Conservation (phyloP, 73 alveolate genomes). For the Tetrahymena malaccensis region DNA sequence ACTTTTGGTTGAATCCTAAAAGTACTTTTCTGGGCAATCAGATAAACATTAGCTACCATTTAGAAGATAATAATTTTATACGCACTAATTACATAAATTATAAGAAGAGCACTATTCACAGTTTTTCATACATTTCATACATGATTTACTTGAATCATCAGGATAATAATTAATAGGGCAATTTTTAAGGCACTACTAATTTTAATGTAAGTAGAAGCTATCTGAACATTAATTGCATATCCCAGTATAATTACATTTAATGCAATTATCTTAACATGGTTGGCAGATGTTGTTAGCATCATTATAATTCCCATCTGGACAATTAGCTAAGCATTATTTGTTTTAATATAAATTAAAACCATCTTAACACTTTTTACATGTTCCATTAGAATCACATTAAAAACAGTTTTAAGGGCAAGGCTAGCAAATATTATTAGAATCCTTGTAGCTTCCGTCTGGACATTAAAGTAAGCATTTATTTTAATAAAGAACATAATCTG, state of each 20-base stretch:
- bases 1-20: not conserved
- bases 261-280: not conserved
- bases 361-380: not conserved
- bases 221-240: not conserved
- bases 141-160: not conserved
- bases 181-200: not conserved
- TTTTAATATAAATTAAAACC: not conserved
- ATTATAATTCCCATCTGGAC: not conserved
- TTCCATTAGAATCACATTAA: not conserved
- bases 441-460: not conserved
- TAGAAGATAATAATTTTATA: not conserved
- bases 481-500: not conserved
- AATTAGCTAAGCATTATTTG: not conserved
- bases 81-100: not conserved
- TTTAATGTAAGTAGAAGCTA: not conserved
- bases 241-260: not conserved
- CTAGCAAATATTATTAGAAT: not conserved
- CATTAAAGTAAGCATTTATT: not conserved
- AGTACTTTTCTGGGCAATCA: not conserved
- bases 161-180: not conserved
- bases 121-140: not conserved
- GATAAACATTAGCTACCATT: not conserved
- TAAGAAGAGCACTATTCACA: not conserved
- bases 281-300: not conserved
- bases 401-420: not conserved